Evolutionary conservation across 768 basidiomycete species (phyloP).

Genomic region (Tulasnella sp.): DNA sequence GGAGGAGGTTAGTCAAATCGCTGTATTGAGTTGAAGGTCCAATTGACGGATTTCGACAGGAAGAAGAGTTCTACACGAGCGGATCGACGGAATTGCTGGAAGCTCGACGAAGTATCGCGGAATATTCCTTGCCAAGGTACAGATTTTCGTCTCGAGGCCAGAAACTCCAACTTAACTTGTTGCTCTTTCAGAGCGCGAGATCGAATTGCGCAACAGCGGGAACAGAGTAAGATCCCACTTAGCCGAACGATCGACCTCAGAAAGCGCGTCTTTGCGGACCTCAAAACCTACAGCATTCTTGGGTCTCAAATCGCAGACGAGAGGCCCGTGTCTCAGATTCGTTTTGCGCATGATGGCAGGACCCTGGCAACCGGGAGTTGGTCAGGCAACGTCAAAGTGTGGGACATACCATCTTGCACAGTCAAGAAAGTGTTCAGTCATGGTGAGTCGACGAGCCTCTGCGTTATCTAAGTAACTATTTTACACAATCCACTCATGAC

Average conservation of each 20-base stretch:
- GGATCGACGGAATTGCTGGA: conserved; percentile 84
- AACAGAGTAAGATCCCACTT: conserved; percentile 83
- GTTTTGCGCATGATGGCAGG: conserved; percentile 88
- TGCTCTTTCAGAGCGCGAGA: conserved; percentile 78
- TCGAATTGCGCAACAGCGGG: conserved; percentile 85
- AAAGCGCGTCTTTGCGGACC: conserved; percentile 81
- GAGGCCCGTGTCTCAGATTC: conserved; percentile 86
- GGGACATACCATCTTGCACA: conserved; percentile 91
- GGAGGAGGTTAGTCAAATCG: conserved; percentile 55
- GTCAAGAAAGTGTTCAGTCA: conserved; percentile 61
- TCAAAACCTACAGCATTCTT: conserved; percentile 90
- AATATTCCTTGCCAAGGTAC: conserved; percentile 91
- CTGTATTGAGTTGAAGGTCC: not conserved
- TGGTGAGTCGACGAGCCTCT: conserved; percentile 43
- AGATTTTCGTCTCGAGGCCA: conserved; percentile 38
- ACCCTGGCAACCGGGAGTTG: conserved; percentile 90
- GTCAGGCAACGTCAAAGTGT: conserved; percentile 91
- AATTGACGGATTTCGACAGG: conserved; percentile 42
- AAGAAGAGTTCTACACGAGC: conserved; percentile 94
- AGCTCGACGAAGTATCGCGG: conserved; percentile 79
- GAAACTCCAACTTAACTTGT: conserved; percentile 26
- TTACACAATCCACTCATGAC: conserved; percentile 16
- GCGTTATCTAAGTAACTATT: not conserved
- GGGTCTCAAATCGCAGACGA: conserved; percentile 99
- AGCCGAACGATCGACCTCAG: conserved; percentile 87